Evolutionary conservation across 2,329 filamentous ascomycete genomes (phyloP).

Genomic region (Bertia moriformis): DNA sequence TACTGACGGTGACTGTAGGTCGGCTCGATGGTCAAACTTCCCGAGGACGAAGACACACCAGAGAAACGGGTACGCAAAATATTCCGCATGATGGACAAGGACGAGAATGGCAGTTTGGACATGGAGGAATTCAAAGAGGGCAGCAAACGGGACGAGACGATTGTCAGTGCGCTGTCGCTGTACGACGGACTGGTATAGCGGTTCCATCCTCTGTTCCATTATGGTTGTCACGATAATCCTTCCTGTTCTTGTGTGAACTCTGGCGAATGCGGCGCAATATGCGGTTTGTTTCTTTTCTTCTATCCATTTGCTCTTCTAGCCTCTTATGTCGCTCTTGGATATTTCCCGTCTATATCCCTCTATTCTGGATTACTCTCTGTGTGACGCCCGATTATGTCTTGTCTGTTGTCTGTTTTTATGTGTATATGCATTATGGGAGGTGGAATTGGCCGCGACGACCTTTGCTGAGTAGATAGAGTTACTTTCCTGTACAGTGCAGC

Average conservation of each 20-base stretch:
- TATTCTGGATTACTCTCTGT: too few species aligned
- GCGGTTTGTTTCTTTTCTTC: neutral
- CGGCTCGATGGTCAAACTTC: constrained; percentile 96
- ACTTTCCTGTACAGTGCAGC: too few species aligned
- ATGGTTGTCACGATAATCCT: neutral
- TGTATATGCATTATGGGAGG: too few species aligned
- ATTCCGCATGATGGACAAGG: constrained; percentile 99
- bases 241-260: neutral
- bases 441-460: too few species aligned
- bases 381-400: too few species aligned
- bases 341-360: too few species aligned
- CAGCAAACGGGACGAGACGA: constrained; percentile 96
- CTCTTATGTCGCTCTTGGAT: neutral
- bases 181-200: constrained; percentile 83
- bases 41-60: constrained; percentile 95
- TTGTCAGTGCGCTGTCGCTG: constrained; percentile 87
- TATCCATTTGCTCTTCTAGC: neutral
- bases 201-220: neutral
- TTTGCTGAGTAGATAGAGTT: too few species aligned
- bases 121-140: constrained; percentile 99
- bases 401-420: too few species aligned
- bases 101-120: constrained; percentile 92
- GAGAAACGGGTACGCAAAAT: constrained; percentile 98
- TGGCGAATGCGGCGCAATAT: neutral
- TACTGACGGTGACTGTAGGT: constrained; percentile 52